Evolutionary conservation across 108 stramenopile genomes (phyloP).

Genomic region (Skeletonema grethae): DNA sequence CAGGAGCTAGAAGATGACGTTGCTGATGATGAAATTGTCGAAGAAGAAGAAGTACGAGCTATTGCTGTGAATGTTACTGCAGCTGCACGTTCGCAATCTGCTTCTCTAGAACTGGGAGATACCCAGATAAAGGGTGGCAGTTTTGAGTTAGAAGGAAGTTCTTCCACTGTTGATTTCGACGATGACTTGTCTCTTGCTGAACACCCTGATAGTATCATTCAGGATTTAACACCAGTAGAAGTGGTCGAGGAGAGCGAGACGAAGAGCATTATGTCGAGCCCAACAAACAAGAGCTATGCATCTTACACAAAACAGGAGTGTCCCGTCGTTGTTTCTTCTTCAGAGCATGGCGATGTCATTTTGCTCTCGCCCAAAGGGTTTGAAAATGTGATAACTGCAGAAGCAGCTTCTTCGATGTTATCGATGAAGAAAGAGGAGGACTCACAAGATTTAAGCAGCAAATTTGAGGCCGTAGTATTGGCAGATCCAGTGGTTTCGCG

Average conservation of each 20-base stretch:
- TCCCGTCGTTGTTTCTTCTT: constrained; percentile 15
- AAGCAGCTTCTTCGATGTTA: neutral
- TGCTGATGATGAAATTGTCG: neutral
- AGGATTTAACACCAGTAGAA: neutral
- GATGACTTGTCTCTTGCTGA: constrained; percentile 1
- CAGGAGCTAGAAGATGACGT: neutral
- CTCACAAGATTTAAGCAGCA: neutral
- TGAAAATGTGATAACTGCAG: neutral
- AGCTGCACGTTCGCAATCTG: neutral
- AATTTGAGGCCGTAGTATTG: neutral
- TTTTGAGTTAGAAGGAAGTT: constrained; percentile 2
- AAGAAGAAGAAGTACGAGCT: neutral
- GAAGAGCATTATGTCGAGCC: neutral
- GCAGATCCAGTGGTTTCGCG: neutral
- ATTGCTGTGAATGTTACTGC: neutral
- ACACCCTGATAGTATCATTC: neutral
- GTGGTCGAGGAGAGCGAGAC: neutral
- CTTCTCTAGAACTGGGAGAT: neutral
- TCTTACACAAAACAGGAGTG: neutral
- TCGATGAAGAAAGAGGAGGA: neutral
- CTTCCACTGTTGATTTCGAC: constrained; percentile 21
- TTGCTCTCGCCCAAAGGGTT: neutral
- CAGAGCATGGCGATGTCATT: constrained; percentile 30
- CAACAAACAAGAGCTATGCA: neutral
- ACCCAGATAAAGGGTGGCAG: neutral